A percentile compares a stretch with the other conserved stretches of the same genome.
These are phyloP conservation scores for Tulasnella sp. DNA, from an alignment of 768 basidiomycete genomes.

Conservation along the genomic window DNA sequence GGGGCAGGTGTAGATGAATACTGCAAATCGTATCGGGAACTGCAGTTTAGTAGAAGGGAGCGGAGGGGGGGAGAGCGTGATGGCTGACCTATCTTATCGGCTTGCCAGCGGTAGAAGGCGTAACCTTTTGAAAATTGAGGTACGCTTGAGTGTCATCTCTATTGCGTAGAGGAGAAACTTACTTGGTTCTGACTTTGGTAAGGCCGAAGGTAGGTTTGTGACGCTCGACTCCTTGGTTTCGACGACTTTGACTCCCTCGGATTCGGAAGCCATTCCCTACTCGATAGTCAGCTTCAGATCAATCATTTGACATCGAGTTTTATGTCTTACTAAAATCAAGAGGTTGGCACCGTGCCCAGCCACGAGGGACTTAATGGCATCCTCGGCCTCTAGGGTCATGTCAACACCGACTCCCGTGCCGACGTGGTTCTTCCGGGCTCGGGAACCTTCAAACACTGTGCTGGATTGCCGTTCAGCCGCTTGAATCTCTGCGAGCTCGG, in stretches of 20 bases:
- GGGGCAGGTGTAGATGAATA: slow-evolving; percentile 91
- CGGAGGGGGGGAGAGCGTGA: neutral
- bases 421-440: slow-evolving; percentile 38
- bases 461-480: slow-evolving; percentile 59
- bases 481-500: slow-evolving; percentile 65
- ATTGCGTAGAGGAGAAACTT: slow-evolving; percentile 10
- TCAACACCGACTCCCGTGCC: slow-evolving; percentile 47
- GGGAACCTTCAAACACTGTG: slow-evolving; percentile 22
- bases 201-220: slow-evolving; percentile 33
- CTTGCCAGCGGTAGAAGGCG: slow-evolving; percentile 10
- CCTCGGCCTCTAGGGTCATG: slow-evolving; percentile 56
- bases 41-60: neutral
- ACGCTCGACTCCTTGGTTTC: slow-evolving; percentile 32
- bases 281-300: neutral
- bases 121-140: neutral
- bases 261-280: slow-evolving; percentile 55
- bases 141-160: neutral
- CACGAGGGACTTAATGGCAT: slow-evolving; percentile 50
- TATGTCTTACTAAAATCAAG: slow-evolving; percentile 50
- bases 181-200: slow-evolving; percentile 54
- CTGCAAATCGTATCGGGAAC: slow-evolving; percentile 31
- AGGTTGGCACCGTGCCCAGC: slow-evolving; percentile 36
- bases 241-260: slow-evolving; percentile 45
- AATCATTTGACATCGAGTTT: neutral
- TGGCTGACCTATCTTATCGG: neutral